These are phyloP conservation scores for Helotiales sp. DNA, from an alignment of 2,329 filamentous ascomycete genomes.

Conservation along the genomic window DNA sequence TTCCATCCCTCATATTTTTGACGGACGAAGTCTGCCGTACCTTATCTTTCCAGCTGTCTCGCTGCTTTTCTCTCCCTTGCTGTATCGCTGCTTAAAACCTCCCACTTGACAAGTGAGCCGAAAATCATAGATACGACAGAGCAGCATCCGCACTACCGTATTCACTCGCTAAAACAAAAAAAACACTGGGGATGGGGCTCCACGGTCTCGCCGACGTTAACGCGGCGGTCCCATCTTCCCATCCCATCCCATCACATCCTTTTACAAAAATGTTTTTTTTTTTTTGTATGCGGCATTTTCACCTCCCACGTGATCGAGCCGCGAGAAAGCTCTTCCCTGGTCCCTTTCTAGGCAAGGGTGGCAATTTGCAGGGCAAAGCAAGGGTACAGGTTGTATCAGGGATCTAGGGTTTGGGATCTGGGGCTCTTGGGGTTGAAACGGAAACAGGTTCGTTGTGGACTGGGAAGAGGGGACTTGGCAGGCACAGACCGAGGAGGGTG, in stretches of 20 bases:
- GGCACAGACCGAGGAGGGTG: not conserved
- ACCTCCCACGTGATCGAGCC: not conserved
- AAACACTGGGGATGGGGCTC: too few species aligned
- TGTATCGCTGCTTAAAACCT: not conserved
- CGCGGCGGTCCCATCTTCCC: too few species aligned
- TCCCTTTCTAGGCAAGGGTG: not conserved
- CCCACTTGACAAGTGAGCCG: not conserved
- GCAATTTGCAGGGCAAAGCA: too few species aligned
- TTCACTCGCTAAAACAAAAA: too few species aligned
- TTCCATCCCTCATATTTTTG: too few species aligned
- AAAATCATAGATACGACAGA: too few species aligned
- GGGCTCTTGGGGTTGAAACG: not conserved
- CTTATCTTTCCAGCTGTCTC: too few species aligned
- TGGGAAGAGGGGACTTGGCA: not conserved
- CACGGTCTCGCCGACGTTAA: conserved; percentile 3
- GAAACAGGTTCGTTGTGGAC: not conserved
- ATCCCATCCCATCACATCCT: too few species aligned
- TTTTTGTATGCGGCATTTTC: conserved; percentile 13
- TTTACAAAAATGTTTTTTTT: too few species aligned
- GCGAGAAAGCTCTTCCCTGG: not conserved
- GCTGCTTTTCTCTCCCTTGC: not conserved
- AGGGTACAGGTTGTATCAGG: too few species aligned
- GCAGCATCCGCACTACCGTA: not conserved
- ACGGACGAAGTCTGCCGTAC: too few species aligned
- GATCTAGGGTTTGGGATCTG: not conserved